phyloP scores from a whole-genome alignment of 164 flowering plant genomes.

The Buxus sempervirens region DNA sequence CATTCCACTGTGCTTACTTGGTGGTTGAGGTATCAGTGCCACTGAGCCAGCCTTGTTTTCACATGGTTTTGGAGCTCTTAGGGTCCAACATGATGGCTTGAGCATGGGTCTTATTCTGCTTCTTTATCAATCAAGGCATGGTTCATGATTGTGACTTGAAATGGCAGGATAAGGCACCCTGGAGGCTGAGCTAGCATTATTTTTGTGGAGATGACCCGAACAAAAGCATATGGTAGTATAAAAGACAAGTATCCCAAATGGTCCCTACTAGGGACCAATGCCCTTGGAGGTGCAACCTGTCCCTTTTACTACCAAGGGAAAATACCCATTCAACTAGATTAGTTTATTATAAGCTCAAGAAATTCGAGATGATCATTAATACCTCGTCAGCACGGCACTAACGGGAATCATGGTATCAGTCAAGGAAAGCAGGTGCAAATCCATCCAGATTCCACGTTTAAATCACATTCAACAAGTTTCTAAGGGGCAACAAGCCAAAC shows the following conservation, averaged over 20 bases:
- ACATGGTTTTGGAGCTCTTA: background rate
- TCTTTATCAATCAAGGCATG: too few species aligned
- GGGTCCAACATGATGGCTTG: background rate
- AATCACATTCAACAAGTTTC: background rate
- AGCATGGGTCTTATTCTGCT: background rate
- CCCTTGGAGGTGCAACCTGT: constrained; percentile 12
- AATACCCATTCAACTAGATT: constrained; percentile 6
- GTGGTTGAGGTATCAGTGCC: constrained; percentile 3
- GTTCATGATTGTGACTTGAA: constrained; percentile 8
- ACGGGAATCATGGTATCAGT: constrained; percentile 1
- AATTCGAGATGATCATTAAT: background rate
- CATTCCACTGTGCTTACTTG: constrained; percentile 15
- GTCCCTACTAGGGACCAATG: constrained; percentile 16
- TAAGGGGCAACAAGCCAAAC: constrained; percentile 6
- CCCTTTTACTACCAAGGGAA: constrained; percentile 2
- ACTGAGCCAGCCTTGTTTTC: too few species aligned
- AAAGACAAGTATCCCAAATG: background rate
- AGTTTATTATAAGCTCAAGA: constrained; percentile 7
- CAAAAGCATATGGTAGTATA: background rate
- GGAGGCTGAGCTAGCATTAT: background rate
- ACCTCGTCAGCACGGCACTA: constrained; percentile 4
- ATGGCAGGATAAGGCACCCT: constrained; percentile 5
- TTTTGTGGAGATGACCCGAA: constrained; percentile 5
- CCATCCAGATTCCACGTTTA: background rate
- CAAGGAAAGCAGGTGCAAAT: constrained; percentile 23